Percentiles rank a stretch among this genome's conserved stretches.
phyloP scores from a whole-genome alignment of 2,329 filamentous ascomycete genomes.

The Davidsoniella eucalypti region DNA sequence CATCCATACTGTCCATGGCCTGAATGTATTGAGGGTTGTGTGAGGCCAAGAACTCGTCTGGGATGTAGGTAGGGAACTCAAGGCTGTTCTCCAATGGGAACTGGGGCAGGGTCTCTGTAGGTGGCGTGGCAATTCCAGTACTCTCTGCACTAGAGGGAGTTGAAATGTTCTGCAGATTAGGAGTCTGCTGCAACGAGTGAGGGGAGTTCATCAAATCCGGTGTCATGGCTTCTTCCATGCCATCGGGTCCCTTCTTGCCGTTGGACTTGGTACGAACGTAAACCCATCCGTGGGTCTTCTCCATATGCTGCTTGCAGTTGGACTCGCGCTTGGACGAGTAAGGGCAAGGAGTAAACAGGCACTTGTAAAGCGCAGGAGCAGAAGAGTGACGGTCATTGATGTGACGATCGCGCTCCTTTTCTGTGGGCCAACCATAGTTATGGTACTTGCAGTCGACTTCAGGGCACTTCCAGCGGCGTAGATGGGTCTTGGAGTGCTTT shows the following conservation, averaged over 20 bases:
- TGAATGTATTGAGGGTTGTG: constrained; percentile 17
- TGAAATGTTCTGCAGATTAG: constrained; percentile 42
- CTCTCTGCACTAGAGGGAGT: constrained; percentile 40
- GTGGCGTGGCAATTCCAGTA: constrained; percentile 36
- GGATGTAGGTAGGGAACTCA: constrained; percentile 34
- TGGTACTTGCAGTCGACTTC: constrained; percentile 75
- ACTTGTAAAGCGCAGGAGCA: constrained; percentile 67
- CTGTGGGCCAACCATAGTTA: constrained; percentile 81
- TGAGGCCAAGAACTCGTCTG: constrained; percentile 28
- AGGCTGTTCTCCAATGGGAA: constrained; percentile 20
- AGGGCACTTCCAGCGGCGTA: constrained; percentile 87
- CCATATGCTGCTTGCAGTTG: constrained; percentile 98
- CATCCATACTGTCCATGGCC: constrained; percentile 26
- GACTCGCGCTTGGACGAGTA: constrained; percentile 93
- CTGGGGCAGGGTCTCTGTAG: constrained; percentile 28
- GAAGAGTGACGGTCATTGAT: constrained; percentile 89
- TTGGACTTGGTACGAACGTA: constrained; percentile 90
- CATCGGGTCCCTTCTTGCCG: constrained; percentile 38
- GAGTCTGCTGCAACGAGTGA: constrained; percentile 35
- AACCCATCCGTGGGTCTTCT: constrained; percentile 84
- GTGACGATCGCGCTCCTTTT: constrained; percentile 94
- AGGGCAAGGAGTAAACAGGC: constrained; percentile 65
- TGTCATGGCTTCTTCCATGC: not conserved
- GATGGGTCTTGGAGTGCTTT: constrained; percentile 97
- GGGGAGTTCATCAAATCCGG: constrained; percentile 23